A percentile compares a stretch with the other conserved stretches of the same genome.
phyloP scores from a whole-genome alignment of 2,329 filamentous ascomycete genomes.

The Daldinia eschscholtzii region DNA sequence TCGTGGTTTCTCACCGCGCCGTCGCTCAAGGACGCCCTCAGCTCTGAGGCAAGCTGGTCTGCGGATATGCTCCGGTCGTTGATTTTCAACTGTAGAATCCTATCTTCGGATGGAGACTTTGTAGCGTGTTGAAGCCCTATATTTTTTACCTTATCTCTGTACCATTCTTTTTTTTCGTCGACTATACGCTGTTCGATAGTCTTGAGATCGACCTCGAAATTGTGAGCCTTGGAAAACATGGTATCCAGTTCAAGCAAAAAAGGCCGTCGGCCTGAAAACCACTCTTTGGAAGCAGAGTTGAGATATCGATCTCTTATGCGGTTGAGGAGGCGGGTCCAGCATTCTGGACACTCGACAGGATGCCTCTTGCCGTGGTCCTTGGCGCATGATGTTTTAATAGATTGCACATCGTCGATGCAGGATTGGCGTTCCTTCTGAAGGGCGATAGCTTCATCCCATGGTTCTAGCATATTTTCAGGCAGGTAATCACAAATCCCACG shows the following conservation, averaged over 20 bases:
- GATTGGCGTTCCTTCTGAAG: constrained; percentile 51
- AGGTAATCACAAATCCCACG: neutral
- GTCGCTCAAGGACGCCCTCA: constrained; percentile 46
- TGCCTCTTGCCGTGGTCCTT: constrained; percentile 59
- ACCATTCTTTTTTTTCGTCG: constrained; percentile 67
- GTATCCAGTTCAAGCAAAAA: constrained; percentile 65
- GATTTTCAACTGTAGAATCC: constrained; percentile 48
- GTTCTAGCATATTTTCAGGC: constrained; percentile 49
- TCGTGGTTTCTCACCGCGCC: constrained; percentile 42
- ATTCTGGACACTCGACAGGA: constrained; percentile 61
- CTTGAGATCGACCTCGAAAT: constrained; percentile 58
- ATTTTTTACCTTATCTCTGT: constrained; percentile 55
- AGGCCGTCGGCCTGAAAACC: constrained; percentile 64
- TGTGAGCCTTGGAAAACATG: constrained; percentile 63
- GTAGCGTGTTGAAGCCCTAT: constrained; percentile 48
- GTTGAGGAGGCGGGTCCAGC: constrained; percentile 63
- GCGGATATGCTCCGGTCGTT: constrained; percentile 47
- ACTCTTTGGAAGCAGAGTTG: constrained; percentile 57
- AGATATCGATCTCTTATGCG: constrained; percentile 59
- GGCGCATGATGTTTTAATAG: constrained; percentile 59
- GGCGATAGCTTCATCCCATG: constrained; percentile 52
- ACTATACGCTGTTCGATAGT: constrained; percentile 64
- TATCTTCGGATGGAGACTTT: constrained; percentile 46
- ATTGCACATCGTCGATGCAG: constrained; percentile 58
- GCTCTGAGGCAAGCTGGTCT: constrained; percentile 47